Percentiles rank a stretch among this genome's conserved stretches.
Conservation (phyloP, 306 rosid genomes). For the Glycine soja region DNA sequence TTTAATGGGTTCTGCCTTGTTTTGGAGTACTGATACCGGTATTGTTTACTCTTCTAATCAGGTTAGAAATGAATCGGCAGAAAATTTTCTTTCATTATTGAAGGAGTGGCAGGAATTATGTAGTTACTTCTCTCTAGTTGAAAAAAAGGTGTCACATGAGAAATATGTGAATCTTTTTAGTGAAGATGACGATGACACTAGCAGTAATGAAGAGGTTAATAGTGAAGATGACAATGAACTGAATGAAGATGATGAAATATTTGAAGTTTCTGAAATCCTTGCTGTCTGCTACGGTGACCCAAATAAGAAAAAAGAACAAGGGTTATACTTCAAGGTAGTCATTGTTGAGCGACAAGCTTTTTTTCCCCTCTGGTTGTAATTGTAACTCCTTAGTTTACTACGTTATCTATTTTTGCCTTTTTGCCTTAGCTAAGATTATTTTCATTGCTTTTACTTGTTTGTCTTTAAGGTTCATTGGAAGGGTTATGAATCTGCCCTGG, state of each 20-base stretch:
- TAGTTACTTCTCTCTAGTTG: conserved; percentile 52
- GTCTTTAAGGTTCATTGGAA: conserved; percentile 74
- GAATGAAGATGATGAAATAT: conserved; percentile 49
- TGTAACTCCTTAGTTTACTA: background rate
- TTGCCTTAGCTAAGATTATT: background rate
- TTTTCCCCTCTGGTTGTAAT: background rate
- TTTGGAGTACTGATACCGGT: background rate
- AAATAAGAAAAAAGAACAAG: conserved; percentile 41
- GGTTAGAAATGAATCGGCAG: conserved; percentile 88
- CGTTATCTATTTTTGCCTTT: background rate
- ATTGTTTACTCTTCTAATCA: conserved; percentile 31
- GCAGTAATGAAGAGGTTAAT: background rate
- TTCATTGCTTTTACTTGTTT: background rate
- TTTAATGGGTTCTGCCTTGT: too few relatives aligned
- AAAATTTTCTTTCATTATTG: conserved; percentile 64
- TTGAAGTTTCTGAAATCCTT: conserved; percentile 65
- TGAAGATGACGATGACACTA: conserved; percentile 47
- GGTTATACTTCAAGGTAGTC: conserved; percentile 70
- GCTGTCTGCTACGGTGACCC: conserved; percentile 72
- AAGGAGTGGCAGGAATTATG: conserved; percentile 76
- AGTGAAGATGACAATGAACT: background rate
- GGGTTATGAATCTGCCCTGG: conserved; percentile 70
- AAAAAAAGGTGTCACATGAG: conserved; percentile 52
- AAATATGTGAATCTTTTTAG: conserved; percentile 49
- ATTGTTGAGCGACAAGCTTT: background rate